Evolutionary conservation across 2,329 filamentous ascomycete species (phyloP).

Genomic region (Xylariaceae sp.): DNA sequence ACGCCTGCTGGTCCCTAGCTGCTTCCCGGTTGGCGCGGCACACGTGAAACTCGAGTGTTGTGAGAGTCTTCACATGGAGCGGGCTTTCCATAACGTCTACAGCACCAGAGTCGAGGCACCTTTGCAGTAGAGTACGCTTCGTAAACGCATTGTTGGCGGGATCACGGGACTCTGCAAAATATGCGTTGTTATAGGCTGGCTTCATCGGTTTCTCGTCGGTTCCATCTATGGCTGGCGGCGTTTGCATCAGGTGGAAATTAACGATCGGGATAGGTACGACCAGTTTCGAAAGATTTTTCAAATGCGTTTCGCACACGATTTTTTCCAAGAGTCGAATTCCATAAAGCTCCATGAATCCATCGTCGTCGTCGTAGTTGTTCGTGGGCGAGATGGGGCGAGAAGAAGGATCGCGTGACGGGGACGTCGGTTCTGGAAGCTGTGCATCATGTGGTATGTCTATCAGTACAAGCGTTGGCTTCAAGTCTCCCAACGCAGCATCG

Average conservation of each 20-base stretch:
- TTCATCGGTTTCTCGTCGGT: conserved; percentile 24
- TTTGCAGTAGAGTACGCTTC: conserved; percentile 51
- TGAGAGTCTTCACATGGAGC: conserved; percentile 65
- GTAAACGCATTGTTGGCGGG: conserved; percentile 34
- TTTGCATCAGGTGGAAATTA: conserved; percentile 33
- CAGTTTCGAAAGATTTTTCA: conserved; percentile 51
- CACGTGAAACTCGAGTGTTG: conserved; percentile 73
- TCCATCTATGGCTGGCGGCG: conserved; percentile 30
- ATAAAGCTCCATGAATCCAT: conserved; percentile 45
- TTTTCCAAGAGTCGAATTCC: conserved; percentile 51
- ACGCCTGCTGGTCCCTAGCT: conserved; percentile 63
- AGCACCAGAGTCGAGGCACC: conserved; percentile 79
- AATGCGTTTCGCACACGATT: conserved; percentile 53
- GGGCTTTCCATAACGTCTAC: conserved; percentile 81
- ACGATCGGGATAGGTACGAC: conserved; percentile 54
- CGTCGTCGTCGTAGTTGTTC: conserved; percentile 37
- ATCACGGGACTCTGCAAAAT: conserved; percentile 24
- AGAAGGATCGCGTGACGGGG: conserved; percentile 40
- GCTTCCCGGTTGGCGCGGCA: conserved; percentile 78
- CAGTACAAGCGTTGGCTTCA: conserved; percentile 53
- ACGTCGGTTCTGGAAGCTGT: conserved; percentile 34
- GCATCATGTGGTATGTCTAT: conserved; percentile 53
- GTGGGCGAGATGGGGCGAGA: conserved; percentile 37
- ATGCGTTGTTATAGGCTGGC: conserved; percentile 22
- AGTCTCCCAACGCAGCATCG: conserved; percentile 46